phyloP scores from a whole-genome alignment of 1,139 yeast genomes.

The Blastobotrys raffinosifermentans region DNA sequence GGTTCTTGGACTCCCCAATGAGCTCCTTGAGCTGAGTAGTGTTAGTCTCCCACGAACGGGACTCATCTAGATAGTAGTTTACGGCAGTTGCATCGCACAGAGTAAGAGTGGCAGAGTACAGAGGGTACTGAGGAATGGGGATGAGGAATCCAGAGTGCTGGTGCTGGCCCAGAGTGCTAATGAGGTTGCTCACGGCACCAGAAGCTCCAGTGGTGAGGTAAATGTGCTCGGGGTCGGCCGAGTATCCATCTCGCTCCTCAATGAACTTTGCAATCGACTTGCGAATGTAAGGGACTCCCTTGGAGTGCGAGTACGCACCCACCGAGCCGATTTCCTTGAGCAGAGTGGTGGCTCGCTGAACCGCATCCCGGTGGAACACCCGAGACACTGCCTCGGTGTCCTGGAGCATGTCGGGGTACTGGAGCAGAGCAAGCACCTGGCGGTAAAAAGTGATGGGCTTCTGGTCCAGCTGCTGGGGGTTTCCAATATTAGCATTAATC shows the following conservation, averaged over 20 bases:
- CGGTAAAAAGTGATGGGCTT: slow-evolving; percentile 92
- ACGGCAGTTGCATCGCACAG: slow-evolving; percentile 74
- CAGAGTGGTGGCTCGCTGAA: slow-evolving; percentile 59
- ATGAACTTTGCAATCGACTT: slow-evolving; percentile 78
- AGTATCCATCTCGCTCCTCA: slow-evolving; percentile 58
- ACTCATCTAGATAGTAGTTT: slow-evolving; percentile 84
- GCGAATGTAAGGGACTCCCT: slow-evolving; percentile 71
- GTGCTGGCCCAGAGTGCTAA: slow-evolving; percentile 64
- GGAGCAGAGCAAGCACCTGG: slow-evolving; percentile 78
- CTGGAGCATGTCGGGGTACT: slow-evolving; percentile 67
- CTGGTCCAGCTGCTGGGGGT: slow-evolving; percentile 95
- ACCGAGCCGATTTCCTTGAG: slow-evolving; percentile 67
- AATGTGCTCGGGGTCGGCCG: slow-evolving; percentile 63
- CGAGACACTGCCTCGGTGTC: slow-evolving; percentile 28
- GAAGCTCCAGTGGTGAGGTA: slow-evolving; percentile 93
- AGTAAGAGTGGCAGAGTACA: slow-evolving; percentile 88
- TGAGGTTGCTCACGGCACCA: slow-evolving; percentile 72
- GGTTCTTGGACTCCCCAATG: slow-evolving; percentile 45
- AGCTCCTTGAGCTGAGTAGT: slow-evolving; percentile 57
- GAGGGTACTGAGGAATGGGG: slow-evolving; percentile 96
- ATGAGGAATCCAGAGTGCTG: slow-evolving; percentile 76
- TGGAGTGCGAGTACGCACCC: slow-evolving; percentile 93
- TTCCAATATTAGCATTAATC: slow-evolving; percentile 89
- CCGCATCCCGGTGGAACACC: slow-evolving; percentile 64
- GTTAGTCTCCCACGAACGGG: slow-evolving; percentile 76